Evolutionary conservation across 129 eudicot species (phyloP).

Genomic region (Arctium lappa): DNA sequence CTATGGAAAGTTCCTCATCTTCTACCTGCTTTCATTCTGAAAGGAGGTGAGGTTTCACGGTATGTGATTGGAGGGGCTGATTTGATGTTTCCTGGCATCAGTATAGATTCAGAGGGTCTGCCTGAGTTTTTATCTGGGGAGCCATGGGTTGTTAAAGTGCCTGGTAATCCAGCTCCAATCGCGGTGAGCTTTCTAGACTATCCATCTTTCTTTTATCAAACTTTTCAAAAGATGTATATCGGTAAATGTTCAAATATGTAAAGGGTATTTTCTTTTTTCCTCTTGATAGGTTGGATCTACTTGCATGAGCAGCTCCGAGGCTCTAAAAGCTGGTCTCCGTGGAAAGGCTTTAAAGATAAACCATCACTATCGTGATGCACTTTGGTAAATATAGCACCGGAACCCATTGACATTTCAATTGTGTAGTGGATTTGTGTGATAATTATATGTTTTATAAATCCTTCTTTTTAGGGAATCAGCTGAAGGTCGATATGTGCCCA

Average conservation of each 20-base stretch:
- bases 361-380: conserved; percentile 77
- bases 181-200: conserved; percentile 50
- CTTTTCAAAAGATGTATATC: background rate
- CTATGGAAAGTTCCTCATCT: conserved; percentile 91
- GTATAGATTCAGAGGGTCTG: conserved; percentile 60
- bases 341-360: conserved; percentile 82
- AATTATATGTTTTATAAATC: background rate
- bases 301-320: conserved; percentile 76
- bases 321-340: conserved; percentile 84
- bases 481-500: conserved; percentile 80
- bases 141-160: conserved; percentile 91
- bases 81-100: conserved; percentile 93
- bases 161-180: conserved; percentile 89
- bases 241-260: background rate
- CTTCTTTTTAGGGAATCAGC: conserved; percentile 74
- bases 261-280: background rate
- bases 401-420: background rate
- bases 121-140: conserved; percentile 74
- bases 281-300: conserved; percentile 80
- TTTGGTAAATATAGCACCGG: conserved; percentile 47
- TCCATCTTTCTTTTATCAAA: background rate
- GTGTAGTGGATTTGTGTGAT: background rate
- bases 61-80: conserved; percentile 90
- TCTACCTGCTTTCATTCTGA: conserved; percentile 74
- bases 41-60: conserved; percentile 95